phyloP scores from a whole-genome alignment of 1,139 yeast species.

The Hansenula sp. region DNA sequence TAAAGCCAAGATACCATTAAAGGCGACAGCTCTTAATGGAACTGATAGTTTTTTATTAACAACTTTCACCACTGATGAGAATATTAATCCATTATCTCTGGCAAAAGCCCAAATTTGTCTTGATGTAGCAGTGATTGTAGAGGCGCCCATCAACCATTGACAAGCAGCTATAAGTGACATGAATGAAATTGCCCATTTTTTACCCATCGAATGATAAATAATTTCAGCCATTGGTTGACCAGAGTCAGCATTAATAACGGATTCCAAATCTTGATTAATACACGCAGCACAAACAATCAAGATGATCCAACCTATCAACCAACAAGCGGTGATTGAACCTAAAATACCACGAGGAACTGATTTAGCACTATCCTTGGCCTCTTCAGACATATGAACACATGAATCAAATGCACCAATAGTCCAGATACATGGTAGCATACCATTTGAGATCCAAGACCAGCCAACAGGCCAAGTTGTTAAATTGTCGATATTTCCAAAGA shows the following conservation, averaged over 20 bases:
- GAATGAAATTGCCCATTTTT: constrained; percentile 65
- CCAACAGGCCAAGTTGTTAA: constrained; percentile 52
- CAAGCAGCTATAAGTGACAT: constrained; percentile 58
- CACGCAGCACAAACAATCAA: constrained; percentile 53
- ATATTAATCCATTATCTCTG: constrained; percentile 43
- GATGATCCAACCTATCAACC: constrained; percentile 58
- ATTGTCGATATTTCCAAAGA: constrained; percentile 49
- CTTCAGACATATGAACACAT: constrained; percentile 70
- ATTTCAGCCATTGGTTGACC: constrained; percentile 67
- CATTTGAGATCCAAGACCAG: constrained; percentile 53
- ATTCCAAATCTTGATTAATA: constrained; percentile 45
- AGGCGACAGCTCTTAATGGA: constrained; percentile 59
- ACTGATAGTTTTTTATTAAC: constrained; percentile 50
- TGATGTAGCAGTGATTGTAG: constrained; percentile 47
- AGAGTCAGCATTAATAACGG: constrained; percentile 39
- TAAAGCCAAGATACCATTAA: constrained; percentile 44
- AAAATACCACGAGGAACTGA: constrained; percentile 65
- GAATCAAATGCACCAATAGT: constrained; percentile 67
- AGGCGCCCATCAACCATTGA: constrained; percentile 65
- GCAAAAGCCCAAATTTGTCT: constrained; percentile 52
- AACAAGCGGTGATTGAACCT: constrained; percentile 52
- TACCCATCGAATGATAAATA: constrained; percentile 61
- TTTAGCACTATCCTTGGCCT: constrained; percentile 56
- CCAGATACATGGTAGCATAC: constrained; percentile 65
- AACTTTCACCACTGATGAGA: constrained; percentile 43